Evolutionary conservation across 2,329 filamentous ascomycete species (phyloP), one percentile per base, ranked within the genome.

Genomic region (Aspergillus costaricaensis): DNA sequence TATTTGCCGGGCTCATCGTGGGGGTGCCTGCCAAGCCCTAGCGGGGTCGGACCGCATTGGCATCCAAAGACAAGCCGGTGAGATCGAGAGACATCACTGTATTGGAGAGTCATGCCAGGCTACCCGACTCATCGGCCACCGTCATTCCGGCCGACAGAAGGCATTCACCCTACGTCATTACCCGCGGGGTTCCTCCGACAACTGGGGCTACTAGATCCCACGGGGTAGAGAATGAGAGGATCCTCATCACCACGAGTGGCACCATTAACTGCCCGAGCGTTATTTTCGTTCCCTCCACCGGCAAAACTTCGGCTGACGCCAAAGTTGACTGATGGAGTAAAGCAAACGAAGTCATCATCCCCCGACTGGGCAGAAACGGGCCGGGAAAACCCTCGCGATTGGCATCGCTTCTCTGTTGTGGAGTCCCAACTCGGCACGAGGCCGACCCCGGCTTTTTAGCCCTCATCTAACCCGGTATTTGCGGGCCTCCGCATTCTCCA

Each of bases 351-450:
- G 47, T 15, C 47, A 49, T 49, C 7, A 32, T 32, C 47, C 25
- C 10, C 47, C 23, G 10, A 3, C 23, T 15, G 7, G 17, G 23
- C 47, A 30, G 14, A 10, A 14, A 27, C 47, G 47, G 47, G 25
- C 47, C 47, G 47, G 12, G 1, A 19, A 17, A 6, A 4, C 25
- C 25, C 25, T 30, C n/a, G 25, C 47, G 25, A 50, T 50, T 32
- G 47, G 47, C 25, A 50, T 50, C 2, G n/a, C n/a, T 30, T 32
- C 9, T 27, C 47, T 27, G 25, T 10, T 25, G 25, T 50, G 47
- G 47, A 50, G 47, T 50, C 25, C n/a, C 41, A 17, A 27, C 47
- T 50, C 47, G 47, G 47, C 47, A 50, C 47, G 47, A 50, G 47
- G 47, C 47, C 25, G 47, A 32, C 25, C 47, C 47, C 47, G 47